Percentiles rank a stretch among this genome's conserved stretches.
phyloP scores from a whole-genome alignment of 768 basidiomycete species.

The Auriscalpium vulgare region DNA sequence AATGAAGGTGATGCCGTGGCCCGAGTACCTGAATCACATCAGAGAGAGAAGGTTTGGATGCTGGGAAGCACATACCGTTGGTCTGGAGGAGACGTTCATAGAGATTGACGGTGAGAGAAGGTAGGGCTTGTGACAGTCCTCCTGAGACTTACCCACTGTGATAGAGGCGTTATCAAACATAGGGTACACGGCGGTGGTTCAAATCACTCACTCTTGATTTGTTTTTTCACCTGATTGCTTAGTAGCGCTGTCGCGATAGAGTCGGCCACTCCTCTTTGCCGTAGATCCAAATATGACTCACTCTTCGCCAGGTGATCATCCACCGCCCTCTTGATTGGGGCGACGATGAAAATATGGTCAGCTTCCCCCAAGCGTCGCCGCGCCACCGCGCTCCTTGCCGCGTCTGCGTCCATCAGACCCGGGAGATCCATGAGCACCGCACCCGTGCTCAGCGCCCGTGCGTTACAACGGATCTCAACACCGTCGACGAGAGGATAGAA shows the following conservation, averaged over 20 bases:
- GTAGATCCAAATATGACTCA: background rate
- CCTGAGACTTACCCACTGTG: background rate
- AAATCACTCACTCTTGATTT: background rate
- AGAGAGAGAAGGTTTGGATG: background rate
- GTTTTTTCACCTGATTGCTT: background rate
- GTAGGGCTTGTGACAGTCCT: background rate
- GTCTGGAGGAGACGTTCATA: background rate
- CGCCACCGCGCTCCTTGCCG: background rate
- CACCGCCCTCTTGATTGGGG: background rate
- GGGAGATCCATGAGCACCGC: background rate
- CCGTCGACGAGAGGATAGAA: background rate
- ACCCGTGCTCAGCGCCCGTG: background rate
- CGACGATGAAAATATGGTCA: background rate
- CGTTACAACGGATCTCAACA: background rate
- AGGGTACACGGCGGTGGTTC: background rate
- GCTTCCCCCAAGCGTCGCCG: background rate
- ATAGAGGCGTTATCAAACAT: background rate
- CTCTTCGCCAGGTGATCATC: background rate
- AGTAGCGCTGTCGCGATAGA: background rate
- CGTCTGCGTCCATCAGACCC: background rate
- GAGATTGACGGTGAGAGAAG: background rate
- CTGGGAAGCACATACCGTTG: background rate
- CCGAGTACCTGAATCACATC: background rate
- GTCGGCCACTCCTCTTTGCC: background rate
- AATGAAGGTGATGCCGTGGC: background rate